Evolutionary conservation across 371 early-diverging fungal genomes (phyloP), one percentile per base, ranked within the genome.

Genomic region (Apophysomyces elegans): DNA sequence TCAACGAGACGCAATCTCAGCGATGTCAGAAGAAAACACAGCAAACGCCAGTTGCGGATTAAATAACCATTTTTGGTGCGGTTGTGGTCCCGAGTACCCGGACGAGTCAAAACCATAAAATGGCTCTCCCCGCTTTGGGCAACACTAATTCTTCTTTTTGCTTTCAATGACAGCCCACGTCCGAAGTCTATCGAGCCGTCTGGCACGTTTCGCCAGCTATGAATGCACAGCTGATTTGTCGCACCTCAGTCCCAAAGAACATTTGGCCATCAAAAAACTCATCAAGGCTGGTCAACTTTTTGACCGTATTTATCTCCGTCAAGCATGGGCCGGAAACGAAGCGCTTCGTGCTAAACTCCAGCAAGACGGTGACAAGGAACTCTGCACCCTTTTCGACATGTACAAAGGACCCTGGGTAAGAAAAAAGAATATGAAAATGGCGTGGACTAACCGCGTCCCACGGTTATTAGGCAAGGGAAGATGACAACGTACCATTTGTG

Each of bases 401-500:
- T 85, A 88, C 75, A 87, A 86, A 56, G 93, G 91, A 0, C 92
- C 91, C 43, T 93, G 92, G 92, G 91, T 82, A 72, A 73, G 60
- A 39, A 43, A 9, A 45, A 26, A 11, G 72, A 47, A 36, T 21
- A 14, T 8, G 32, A 2, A 26, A 26, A 26, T 26, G 32, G 32
- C 32, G 32, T 26, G 32, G 32, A 26, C 32, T 26, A 26, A 26
- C 32, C 32, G 32, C 32, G 32, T 26, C 2, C 32, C 32, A 26
- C 32, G 32, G 8, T 44, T 38, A 13, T n/a, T 58, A 74, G 79
- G 79, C 79, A 21, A 54, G 67, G 6, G 83, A 82, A 38, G 84
- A 80, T 56, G 79, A 85, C 45, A 83, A 89, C 61, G 82, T 78
- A 46, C 80, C 88, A 32, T 88, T 91, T 65, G 67, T 91, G 12